phyloP scores from a whole-genome alignment of 257 asterid species.

The Salvia hispanica region DNA sequence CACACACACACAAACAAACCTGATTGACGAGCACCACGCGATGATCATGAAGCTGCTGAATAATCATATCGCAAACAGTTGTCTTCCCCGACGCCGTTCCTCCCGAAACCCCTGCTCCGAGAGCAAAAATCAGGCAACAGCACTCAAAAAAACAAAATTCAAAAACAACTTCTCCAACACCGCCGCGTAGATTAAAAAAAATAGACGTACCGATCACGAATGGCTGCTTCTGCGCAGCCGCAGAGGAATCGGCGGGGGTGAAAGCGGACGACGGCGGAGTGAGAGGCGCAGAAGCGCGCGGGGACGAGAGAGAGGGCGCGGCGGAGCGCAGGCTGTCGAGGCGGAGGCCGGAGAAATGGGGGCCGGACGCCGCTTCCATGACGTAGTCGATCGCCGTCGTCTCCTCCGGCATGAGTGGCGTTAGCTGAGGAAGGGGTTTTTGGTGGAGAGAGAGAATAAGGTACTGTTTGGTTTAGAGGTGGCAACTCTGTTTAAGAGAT shows the following conservation, averaged over 20 bases:
- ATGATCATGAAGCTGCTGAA: constrained; percentile 98
- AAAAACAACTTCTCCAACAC: not conserved
- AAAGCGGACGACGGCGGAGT: constrained; percentile 38
- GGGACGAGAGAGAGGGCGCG: constrained; percentile 51
- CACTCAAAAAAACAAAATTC: constrained; percentile 6
- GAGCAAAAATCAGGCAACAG: not conserved
- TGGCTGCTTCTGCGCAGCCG: constrained; percentile 63
- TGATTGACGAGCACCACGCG: constrained; percentile 95
- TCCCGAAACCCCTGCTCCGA: constrained; percentile 87
- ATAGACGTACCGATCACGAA: constrained; percentile 77
- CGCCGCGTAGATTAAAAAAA: not conserved
- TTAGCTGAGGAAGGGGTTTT: constrained; percentile 13
- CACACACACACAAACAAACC: constrained; percentile 50
- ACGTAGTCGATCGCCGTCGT: constrained; percentile 74
- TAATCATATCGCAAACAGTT: constrained; percentile 97
- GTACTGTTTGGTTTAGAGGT: constrained; percentile 14
- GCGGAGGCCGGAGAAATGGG: constrained; percentile 94
- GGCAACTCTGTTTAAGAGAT: not conserved
- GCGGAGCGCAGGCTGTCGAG: constrained; percentile 56
- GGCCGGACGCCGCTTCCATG: constrained; percentile 92
- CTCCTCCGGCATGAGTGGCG: constrained; percentile 52
- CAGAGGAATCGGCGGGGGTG: constrained; percentile 43
- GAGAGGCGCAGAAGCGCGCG: constrained; percentile 51
- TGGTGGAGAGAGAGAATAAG: not conserved
- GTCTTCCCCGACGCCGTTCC: constrained; percentile 99